A percentile compares a stretch with the other conserved stretches of the same genome.
Conservation (phyloP, 1,139 yeast genomes). For the Debaryomycetaceae sp. region DNA sequence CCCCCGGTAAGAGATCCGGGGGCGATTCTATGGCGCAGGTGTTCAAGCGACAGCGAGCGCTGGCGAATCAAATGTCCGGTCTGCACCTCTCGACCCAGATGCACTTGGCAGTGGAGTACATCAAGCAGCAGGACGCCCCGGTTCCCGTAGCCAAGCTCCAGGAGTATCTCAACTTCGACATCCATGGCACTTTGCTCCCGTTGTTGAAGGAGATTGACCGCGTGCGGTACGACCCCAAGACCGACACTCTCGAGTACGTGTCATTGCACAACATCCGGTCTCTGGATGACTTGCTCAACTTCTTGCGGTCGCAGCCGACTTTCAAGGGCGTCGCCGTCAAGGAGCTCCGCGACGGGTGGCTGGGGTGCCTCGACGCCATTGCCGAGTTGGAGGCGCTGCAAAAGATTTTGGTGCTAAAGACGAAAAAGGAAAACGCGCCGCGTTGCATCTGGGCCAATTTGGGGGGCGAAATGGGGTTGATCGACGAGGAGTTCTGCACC, state of each 20-base stretch:
- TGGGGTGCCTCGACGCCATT: conserved; percentile 78
- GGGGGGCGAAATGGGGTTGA: conserved; percentile 67
- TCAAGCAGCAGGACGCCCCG: conserved; percentile 65
- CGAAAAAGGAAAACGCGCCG: conserved; percentile 90
- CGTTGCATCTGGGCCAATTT: conserved; percentile 87
- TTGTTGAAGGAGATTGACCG: conserved; percentile 73
- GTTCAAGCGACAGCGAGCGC: conserved; percentile 32
- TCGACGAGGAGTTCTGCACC: conserved; percentile 78
- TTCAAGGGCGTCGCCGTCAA: conserved; percentile 86
- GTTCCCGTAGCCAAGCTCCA: conserved; percentile 60
- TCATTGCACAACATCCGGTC: conserved; percentile 85
- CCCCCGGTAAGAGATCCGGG: conserved; percentile 5
- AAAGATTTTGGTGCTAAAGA: conserved; percentile 76
- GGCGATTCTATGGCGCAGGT: conserved; percentile 30
- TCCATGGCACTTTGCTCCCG: conserved; percentile 53
- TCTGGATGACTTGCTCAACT: conserved; percentile 70
- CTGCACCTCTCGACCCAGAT: conserved; percentile 77
- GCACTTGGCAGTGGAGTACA: conserved; percentile 83
- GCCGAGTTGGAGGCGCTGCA: conserved; percentile 71
- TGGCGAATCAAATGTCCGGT: conserved; percentile 30
- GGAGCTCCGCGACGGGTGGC: conserved; percentile 95
- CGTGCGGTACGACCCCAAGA: conserved; percentile 56
- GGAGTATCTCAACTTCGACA: conserved; percentile 49
- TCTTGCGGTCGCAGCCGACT: conserved; percentile 76
- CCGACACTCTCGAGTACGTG: conserved; percentile 73